Percentiles rank a stretch among this genome's conserved stretches.
phyloP scores from a whole-genome alignment of 2,329 filamentous ascomycete species.

The Cryphonectria japonica region DNA sequence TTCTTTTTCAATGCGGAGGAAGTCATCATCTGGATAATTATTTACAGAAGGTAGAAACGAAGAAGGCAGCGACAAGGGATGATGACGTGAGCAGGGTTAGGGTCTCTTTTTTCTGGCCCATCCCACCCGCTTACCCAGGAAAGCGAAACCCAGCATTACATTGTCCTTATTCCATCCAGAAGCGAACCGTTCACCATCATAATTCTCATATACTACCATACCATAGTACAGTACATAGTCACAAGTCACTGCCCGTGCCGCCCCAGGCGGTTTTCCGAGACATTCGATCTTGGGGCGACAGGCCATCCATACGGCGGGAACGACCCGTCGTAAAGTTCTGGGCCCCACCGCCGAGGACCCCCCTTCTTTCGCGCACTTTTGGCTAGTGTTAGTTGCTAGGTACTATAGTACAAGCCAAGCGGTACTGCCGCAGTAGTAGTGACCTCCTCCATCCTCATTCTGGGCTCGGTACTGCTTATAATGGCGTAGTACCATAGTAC shows the following conservation, averaged over 20 bases:
- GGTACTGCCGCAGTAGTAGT: not conserved
- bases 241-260: not conserved
- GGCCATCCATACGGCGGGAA: not conserved
- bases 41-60: not conserved
- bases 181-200: not conserved
- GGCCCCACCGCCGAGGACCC: not conserved
- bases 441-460: not conserved
- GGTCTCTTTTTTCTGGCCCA: not conserved
- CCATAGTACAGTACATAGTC: not conserved
- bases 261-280: not conserved
- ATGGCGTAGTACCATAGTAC: not conserved
- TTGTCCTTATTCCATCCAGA: not conserved
- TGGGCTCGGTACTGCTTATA: not conserved
- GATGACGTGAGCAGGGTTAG: conserved; percentile 10
- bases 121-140: not conserved
- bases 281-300: conserved; percentile 4
- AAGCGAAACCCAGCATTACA: not conserved
- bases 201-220: not conserved
- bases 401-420: not conserved
- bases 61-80: not conserved
- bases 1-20: not conserved
- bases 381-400: not conserved
- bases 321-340: not conserved
- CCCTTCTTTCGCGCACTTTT: not conserved
- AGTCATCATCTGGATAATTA: not conserved